Conservation (phyloP, 345 rosid genomes). For the Lumnitzera littorea region DNA sequence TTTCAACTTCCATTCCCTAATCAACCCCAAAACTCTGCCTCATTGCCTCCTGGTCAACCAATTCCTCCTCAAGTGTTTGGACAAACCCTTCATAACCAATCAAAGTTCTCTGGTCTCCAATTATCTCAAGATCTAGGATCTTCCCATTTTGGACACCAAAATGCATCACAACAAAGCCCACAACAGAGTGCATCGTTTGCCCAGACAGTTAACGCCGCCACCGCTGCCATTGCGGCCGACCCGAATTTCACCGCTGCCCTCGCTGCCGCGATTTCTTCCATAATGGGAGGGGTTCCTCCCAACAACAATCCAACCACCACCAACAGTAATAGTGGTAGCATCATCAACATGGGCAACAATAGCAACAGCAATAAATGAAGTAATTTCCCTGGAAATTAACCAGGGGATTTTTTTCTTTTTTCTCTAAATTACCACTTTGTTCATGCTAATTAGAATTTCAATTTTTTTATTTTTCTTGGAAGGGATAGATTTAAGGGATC, state of each 20-base stretch:
- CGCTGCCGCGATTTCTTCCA: conserved; percentile 79
- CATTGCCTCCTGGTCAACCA: conserved; percentile 16
- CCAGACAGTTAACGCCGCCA: conserved; percentile 63
- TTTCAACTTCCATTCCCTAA: conserved; percentile 35
- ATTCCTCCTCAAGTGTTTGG: conserved; percentile 65
- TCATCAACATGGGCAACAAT: conserved; percentile 3
- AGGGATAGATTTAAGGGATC: conserved; percentile 4
- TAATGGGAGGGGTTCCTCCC: conserved; percentile 46
- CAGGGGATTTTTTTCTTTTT: conserved; percentile 8
- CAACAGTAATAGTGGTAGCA: conserved; percentile 10
- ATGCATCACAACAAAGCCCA: conserved; percentile 13
- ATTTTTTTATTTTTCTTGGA: conserved; percentile 14
- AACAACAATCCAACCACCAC: conserved; percentile 21
- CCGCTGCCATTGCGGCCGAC: conserved; percentile 83
- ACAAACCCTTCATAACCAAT: conserved; percentile 70
- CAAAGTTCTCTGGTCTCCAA: conserved; percentile 88
- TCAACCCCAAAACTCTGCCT: conserved; percentile 24
- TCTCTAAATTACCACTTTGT: neutral
- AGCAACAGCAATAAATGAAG: conserved; percentile 19
- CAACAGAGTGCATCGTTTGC: conserved; percentile 27
- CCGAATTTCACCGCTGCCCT: conserved; percentile 95
- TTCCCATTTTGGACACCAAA: conserved; percentile 31
- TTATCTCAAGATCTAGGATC: conserved; percentile 42
- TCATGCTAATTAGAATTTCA: neutral
- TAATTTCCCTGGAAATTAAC: conserved; percentile 16